Evolutionary conservation across 2,329 filamentous ascomycete species (phyloP).

Genomic region (Lecanicillium sp.): DNA sequence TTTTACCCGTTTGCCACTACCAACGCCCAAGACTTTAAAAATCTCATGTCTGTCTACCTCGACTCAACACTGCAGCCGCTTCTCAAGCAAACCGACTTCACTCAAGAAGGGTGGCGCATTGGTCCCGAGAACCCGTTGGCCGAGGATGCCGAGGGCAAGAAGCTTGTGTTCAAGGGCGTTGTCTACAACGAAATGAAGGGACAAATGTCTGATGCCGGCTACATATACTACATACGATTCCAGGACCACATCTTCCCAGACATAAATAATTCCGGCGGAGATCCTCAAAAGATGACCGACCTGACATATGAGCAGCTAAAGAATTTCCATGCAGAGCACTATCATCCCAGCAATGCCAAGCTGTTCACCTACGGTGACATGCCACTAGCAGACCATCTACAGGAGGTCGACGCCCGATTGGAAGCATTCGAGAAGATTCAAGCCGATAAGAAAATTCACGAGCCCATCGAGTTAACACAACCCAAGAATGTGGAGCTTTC

Average conservation of each 20-base stretch:
- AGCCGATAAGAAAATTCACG: constrained; percentile 65
- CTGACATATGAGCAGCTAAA: constrained; percentile 85
- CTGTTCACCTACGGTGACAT: constrained; percentile 93
- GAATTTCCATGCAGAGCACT: constrained; percentile 84
- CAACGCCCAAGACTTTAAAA: constrained; percentile 89
- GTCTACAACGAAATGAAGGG: constrained; percentile 99
- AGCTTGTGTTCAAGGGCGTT: constrained; percentile 89
- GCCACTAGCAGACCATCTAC: constrained; percentile 71
- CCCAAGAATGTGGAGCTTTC: constrained; percentile 62
- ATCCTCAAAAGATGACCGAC: constrained; percentile 93
- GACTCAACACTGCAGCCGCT: constrained; percentile 89
- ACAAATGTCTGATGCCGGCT: constrained; percentile 94
- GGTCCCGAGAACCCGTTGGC: constrained; percentile 80
- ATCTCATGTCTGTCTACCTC: constrained; percentile 92
- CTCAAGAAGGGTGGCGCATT: constrained; percentile 93
- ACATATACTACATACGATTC: constrained; percentile 91
- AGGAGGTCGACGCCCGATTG: constrained; percentile 69
- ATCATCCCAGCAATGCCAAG: constrained; percentile 96
- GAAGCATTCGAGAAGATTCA: constrained; percentile 62
- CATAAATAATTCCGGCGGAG: constrained; percentile 93
- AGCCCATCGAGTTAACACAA: constrained; percentile 64
- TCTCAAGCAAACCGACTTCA: constrained; percentile 84
- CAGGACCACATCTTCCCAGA: constrained; percentile 90
- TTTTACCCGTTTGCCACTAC: constrained; percentile 98
- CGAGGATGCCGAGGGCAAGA: constrained; percentile 48